These are phyloP conservation scores for Aspergillus glaucus DNA, from an alignment of 2,329 filamentous ascomycete species.

Conservation along the genomic window DNA sequence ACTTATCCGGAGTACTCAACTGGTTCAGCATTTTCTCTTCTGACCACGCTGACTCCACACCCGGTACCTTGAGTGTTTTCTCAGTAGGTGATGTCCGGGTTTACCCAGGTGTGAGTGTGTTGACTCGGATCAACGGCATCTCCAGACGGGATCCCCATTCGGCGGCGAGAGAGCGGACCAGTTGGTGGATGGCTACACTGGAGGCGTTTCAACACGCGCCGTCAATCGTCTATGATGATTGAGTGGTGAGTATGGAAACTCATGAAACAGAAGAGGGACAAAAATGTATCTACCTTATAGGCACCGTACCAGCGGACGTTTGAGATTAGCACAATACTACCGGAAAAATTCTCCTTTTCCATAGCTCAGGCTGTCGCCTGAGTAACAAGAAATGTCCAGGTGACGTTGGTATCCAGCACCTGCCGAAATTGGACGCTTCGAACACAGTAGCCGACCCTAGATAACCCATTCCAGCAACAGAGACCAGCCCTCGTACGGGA, in stretches of 20 bases:
- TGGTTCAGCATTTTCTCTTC: background rate
- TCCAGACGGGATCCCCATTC: background rate
- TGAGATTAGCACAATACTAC: background rate
- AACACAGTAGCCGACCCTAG: background rate
- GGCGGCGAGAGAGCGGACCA: background rate
- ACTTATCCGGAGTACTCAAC: background rate
- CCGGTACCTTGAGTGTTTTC: background rate
- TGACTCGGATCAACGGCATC: background rate
- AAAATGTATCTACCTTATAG: background rate
- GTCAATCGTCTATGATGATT: background rate
- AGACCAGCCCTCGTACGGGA: background rate
- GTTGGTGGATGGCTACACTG: background rate
- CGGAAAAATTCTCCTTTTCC: background rate
- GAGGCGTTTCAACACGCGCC: background rate
- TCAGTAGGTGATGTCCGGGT: background rate
- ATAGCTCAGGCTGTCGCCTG: background rate
- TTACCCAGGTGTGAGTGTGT: background rate
- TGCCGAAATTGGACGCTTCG: background rate
- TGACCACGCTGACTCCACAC: background rate
- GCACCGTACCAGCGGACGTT: background rate
- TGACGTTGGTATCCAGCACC: background rate
- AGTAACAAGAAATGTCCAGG: background rate
- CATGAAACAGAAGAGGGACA: background rate
- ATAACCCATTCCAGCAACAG: background rate
- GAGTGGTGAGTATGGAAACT: background rate